Conservation (phyloP, 179 eudicot genomes). For the Spinacia oleracea region DNA sequence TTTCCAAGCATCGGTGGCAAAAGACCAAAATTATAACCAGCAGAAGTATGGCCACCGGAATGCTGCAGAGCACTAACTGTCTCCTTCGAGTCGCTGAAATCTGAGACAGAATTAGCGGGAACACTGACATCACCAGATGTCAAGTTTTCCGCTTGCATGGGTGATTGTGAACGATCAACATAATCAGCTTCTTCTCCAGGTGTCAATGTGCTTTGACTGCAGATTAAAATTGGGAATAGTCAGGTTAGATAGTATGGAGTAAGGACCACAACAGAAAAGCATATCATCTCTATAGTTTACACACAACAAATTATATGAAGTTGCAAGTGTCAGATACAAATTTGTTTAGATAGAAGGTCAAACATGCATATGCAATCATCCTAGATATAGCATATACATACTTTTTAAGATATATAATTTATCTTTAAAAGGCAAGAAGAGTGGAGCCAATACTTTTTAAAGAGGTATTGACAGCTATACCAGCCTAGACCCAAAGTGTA, state of each 20-base stretch:
- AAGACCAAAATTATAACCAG: conserved; percentile 54
- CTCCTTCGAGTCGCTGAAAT: conserved; percentile 50
- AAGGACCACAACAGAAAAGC: not conserved
- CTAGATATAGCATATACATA: too few relatives aligned
- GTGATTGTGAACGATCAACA: conserved; percentile 44
- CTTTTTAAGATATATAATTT: not conserved
- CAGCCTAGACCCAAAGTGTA: not conserved
- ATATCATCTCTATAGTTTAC: too few relatives aligned
- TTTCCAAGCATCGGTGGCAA: conserved; percentile 56
- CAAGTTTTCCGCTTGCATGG: conserved; percentile 40
- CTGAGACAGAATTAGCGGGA: conserved; percentile 43
- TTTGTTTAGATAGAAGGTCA: not conserved
- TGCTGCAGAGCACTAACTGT: conserved; percentile 45
- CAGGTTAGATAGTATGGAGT: conserved; percentile 4
- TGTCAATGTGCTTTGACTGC: conserved; percentile 45
- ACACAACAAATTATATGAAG: too few relatives aligned
- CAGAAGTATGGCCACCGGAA: conserved; percentile 42
- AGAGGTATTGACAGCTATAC: not conserved
- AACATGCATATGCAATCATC: not conserved
- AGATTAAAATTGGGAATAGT: conserved; percentile 25
- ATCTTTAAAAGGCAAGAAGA: not conserved
- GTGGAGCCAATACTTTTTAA: not conserved
- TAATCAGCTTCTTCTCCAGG: conserved; percentile 52
- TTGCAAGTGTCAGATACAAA: not conserved
- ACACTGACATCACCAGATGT: conserved; percentile 42